These are phyloP conservation scores for Fomitopsis pulvina DNA, from an alignment of 768 basidiomycete species.

Conservation along the genomic window DNA sequence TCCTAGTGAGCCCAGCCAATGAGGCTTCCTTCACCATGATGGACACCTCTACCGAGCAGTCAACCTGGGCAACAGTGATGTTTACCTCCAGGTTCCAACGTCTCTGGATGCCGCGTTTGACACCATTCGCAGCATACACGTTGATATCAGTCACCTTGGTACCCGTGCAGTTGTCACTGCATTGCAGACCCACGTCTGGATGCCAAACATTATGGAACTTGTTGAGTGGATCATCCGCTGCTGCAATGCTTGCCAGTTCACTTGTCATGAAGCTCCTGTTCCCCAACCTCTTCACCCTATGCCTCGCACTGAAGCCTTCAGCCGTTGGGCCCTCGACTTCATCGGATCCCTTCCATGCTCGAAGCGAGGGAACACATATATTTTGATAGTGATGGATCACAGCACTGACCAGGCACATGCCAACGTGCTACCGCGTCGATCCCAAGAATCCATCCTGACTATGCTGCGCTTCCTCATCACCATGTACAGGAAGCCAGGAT, in stretches of 20 bases:
- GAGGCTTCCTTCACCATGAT: background rate
- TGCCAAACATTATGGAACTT: slow-evolving; percentile 2
- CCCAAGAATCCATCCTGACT: background rate
- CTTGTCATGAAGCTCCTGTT: slow-evolving; percentile 6
- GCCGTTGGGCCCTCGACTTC: slow-evolving; percentile 17
- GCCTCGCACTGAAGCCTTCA: slow-evolving; percentile 13
- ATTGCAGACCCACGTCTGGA: slow-evolving; percentile 6
- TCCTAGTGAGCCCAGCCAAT: background rate
- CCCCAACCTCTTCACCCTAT: slow-evolving; percentile 17
- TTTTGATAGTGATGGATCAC: slow-evolving; percentile 15
- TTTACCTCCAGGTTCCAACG: background rate
- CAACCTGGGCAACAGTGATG: background rate
- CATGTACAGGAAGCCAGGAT: slow-evolving; percentile 10
- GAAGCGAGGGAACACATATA: slow-evolving; percentile 13
- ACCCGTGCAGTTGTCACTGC: slow-evolving; percentile 9
- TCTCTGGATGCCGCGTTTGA: background rate
- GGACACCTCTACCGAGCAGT: background rate
- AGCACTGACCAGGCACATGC: slow-evolving; percentile 3
- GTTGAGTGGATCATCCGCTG: slow-evolving; percentile 10
- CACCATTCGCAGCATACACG: slow-evolving; percentile 15
- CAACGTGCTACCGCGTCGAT: slow-evolving; percentile 9
- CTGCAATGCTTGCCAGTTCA: slow-evolving; percentile 18
- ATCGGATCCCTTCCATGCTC: slow-evolving; percentile 14
- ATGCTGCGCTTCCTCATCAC: slow-evolving; percentile 10
- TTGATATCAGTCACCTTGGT: slow-evolving; percentile 16